Conservation (phyloP, 306 rosid genomes). For the Vachellia pachyceras region DNA sequence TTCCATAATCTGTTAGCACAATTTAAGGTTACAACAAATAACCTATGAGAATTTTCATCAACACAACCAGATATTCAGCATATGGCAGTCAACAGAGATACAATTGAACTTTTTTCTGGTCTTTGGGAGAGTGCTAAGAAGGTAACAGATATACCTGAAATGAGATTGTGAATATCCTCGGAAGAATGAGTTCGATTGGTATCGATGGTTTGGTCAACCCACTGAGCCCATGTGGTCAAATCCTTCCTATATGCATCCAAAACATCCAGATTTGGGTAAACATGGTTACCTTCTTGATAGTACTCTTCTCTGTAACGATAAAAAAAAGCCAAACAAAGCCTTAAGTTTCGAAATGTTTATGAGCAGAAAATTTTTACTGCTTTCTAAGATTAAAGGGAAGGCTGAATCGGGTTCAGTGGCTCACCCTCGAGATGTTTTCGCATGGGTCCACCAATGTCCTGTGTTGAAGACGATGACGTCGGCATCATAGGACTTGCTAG, state of each 20-base stretch:
- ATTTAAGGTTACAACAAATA: not conserved
- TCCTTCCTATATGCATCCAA: slow-evolving; percentile 74
- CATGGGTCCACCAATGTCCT: slow-evolving; percentile 99
- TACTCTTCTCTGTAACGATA: slow-evolving; percentile 71
- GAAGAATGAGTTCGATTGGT: slow-evolving; percentile 65
- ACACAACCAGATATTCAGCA: not conserved
- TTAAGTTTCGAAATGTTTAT: not conserved
- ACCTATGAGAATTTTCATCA: not conserved
- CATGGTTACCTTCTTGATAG: slow-evolving; percentile 88
- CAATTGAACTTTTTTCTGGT: not conserved
- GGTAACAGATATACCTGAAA: slow-evolving; percentile 61
- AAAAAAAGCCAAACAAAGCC: not conserved
- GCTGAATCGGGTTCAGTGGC: not conserved
- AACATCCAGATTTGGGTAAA: slow-evolving; percentile 65
- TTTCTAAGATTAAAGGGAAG: not conserved
- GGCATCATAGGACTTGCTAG: slow-evolving; percentile 68
- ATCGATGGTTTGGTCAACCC: slow-evolving; percentile 67
- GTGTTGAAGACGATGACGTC: slow-evolving; percentile 87
- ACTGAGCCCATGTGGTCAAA: slow-evolving; percentile 77
- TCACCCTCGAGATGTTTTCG: slow-evolving; percentile 87
- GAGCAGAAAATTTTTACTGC: not conserved
- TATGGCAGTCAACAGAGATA: not conserved
- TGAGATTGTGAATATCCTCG: slow-evolving; percentile 77
- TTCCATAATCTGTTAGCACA: not conserved
- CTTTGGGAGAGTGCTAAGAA: not conserved